Base-by-base conservation (phyloP, 345 rosid species). In the Cochlearia excelsa region DNA sequence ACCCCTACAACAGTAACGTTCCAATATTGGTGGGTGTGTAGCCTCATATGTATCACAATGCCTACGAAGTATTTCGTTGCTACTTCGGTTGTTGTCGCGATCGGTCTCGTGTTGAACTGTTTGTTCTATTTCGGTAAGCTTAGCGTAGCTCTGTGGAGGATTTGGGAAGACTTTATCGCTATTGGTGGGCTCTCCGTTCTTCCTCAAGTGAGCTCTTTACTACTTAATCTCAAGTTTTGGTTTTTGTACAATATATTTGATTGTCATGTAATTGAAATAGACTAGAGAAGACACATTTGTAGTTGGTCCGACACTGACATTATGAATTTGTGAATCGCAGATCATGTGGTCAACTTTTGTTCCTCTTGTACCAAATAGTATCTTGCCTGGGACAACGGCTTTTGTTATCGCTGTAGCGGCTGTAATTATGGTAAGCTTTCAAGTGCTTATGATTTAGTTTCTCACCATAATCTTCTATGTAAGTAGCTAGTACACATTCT, bases 341-440 rank as follows among this genome's bases (percentile, higher is more conserved):
- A 80, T 88, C 55, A 86, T 88, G 85, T 91, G 98, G 98, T 86
- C 92, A 33, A 91, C 96, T 46, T 91, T 88, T 75, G 88, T 88
- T 7, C 92, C 96, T 10, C 75, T 69, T 73, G 55, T 91, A 61
- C 96, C 96, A 26, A 69, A 66, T 45, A 79, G 82, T 67, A 75
- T 79, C 62, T 56, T 84, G 78, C 98, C 98, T 9, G 88, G 96
- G 53, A 61, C 69, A 42, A 54, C 70, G 48, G 74, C 98, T 63
- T 84, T 68, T 78, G 78, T 65, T 30, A 34, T 67, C 44, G 95
- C 92, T 58, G n/a, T 88, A 4, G 67, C 79, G n/a, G 79, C 85
- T 72, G 84, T 91, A 53, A 10, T 82, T 57, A 77, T 84, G 98
- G 98, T 91, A 80, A 74, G 81, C 29, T 65, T 58, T 71, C 58